These are phyloP conservation scores for Penicillium robsamsonii DNA, from an alignment of 495 filamentous ascomycete genomes.

Conservation along the genomic window DNA sequence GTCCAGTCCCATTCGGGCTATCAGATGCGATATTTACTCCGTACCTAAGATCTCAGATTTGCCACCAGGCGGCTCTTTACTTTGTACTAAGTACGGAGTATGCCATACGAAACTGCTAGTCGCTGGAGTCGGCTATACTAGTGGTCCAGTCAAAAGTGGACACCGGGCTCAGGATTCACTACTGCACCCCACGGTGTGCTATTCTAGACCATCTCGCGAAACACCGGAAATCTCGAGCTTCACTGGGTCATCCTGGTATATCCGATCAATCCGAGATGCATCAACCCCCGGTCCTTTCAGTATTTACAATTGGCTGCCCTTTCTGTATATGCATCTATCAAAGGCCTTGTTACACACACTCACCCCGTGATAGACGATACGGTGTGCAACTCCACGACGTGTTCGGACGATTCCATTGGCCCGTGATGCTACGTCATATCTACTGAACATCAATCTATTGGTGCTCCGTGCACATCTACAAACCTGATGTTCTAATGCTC, in stretches of 20 bases:
- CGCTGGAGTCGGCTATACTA: slow-evolving; percentile 15
- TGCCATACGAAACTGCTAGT: slow-evolving; percentile 23
- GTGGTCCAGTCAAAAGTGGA: slow-evolving; percentile 16
- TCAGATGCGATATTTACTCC: background rate
- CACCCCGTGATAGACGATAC: background rate
- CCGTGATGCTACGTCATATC: slow-evolving; percentile 8
- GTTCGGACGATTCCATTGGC: background rate
- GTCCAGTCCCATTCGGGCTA: background rate
- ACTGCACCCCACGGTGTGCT: slow-evolving; percentile 25
- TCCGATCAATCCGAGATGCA: slow-evolving; percentile 6
- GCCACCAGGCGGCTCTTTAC: slow-evolving; percentile 17
- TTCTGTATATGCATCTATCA: background rate
- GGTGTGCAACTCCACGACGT: slow-evolving; percentile 2
- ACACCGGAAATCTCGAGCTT: slow-evolving; percentile 9
- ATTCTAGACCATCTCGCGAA: slow-evolving; percentile 22
- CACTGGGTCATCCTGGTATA: background rate
- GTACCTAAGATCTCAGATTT: slow-evolving; percentile 7
- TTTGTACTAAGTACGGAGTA: slow-evolving; percentile 12
- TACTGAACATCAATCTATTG: background rate
- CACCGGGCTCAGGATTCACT: slow-evolving; percentile 8
- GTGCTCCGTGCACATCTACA: slow-evolving; percentile 10
- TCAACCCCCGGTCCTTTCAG: background rate
- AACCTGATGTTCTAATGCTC: slow-evolving; percentile 5
- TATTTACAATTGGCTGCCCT: background rate
- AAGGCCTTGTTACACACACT: background rate